A percentile compares a stretch with the other conserved stretches of the same genome.
phyloP scores from a whole-genome alignment of 768 basidiomycete genomes.

The Boletus subcaerulescens region DNA sequence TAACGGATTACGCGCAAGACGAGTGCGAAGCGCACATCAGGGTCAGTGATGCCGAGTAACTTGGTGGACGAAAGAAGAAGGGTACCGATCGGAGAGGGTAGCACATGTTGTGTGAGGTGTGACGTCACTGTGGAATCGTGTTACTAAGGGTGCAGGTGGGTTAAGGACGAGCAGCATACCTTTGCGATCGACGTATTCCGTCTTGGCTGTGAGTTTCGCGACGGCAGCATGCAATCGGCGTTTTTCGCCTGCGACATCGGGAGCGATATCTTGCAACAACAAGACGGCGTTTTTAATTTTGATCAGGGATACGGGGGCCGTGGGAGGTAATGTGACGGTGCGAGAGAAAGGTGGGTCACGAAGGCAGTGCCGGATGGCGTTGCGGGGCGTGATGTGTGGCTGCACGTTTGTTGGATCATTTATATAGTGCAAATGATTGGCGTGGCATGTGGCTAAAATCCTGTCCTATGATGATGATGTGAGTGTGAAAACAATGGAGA shows the following conservation, averaged over 20 bases:
- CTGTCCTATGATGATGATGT: slow-evolving; percentile 53
- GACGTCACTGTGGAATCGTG: slow-evolving; percentile 38
- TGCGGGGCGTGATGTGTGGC: slow-evolving; percentile 67
- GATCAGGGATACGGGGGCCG: slow-evolving; percentile 34
- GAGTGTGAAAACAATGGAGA: not conserved
- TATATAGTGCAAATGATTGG: slow-evolving; percentile 56
- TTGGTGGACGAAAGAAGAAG: slow-evolving; percentile 42
- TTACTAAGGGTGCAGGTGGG: not conserved
- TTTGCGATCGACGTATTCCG: slow-evolving; percentile 42
- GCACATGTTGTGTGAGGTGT: slow-evolving; percentile 34
- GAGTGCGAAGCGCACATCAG: slow-evolving; percentile 38
- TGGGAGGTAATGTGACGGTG: slow-evolving; percentile 21
- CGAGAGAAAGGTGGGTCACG: slow-evolving; percentile 11
- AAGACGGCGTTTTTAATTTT: slow-evolving; percentile 32
- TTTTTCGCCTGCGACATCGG: slow-evolving; percentile 33
- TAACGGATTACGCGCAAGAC: slow-evolving; percentile 62
- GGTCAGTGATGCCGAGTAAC: slow-evolving; percentile 35
- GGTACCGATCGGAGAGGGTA: slow-evolving; percentile 49
- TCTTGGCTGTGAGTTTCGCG: slow-evolving; percentile 32
- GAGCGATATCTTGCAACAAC: slow-evolving; percentile 28
- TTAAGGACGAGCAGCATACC: slow-evolving; percentile 31
- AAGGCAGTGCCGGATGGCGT: slow-evolving; percentile 60
- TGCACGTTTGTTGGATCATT: slow-evolving; percentile 73
- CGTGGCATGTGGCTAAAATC: slow-evolving; percentile 75
- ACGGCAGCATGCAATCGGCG: slow-evolving; percentile 41